Base-by-base conservation (phyloP, 192 early-diverging fungal genomes). In the Endogone sp. region DNA sequence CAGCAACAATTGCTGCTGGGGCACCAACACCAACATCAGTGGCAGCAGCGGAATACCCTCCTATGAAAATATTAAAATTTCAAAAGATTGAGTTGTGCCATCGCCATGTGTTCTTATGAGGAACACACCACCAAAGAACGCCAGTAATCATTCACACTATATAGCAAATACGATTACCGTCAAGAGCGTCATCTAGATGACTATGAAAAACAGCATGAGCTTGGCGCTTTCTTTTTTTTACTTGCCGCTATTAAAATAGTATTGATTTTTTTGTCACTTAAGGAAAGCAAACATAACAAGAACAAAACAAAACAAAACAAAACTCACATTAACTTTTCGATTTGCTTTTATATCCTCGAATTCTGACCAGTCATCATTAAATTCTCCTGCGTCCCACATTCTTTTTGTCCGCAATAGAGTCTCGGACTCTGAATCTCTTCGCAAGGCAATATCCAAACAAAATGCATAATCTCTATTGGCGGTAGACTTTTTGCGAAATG, bases 181-280 rank as follows among this genome's bases (percentile, higher is more conserved):
- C 56, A 63, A 68, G n/a, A 63, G 23, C 26, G 9, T 59, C 30
- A 60, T 67, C 66, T 31, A 67, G 60, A 22, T 28, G 57, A 20
- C 25, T 26, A 68, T 68, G 66, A 60, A 68, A 68, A 32, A 21
- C 10, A 22, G 60, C 25, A 68, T 68, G 66, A 59, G 66, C 66
- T 60, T 58, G 59, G 60, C 57, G 58, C 37, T 61, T 62, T 68
- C 26, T 37, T 64, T 68, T 68, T 68, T 62, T 68, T 68, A 68
- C 59, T 68, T 68, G 59, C 10, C 29, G 25, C 67, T 68, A 68
- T 61, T 26, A 61, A 61, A 29, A 61, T 61, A 49, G 37, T 61
- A 61, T 28, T 61, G 60, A 61, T 29, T 29, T 61, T 16, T 56
- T 29, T 61, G 37, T 61, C 60, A 28, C 60, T 61, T 26, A 61